A percentile compares a stretch with the other conserved stretches of the same genome.
These are phyloP conservation scores for Bothriochloa decipiens DNA, from an alignment of 176 grass and related monocot genomes.

Conservation along the genomic window DNA sequence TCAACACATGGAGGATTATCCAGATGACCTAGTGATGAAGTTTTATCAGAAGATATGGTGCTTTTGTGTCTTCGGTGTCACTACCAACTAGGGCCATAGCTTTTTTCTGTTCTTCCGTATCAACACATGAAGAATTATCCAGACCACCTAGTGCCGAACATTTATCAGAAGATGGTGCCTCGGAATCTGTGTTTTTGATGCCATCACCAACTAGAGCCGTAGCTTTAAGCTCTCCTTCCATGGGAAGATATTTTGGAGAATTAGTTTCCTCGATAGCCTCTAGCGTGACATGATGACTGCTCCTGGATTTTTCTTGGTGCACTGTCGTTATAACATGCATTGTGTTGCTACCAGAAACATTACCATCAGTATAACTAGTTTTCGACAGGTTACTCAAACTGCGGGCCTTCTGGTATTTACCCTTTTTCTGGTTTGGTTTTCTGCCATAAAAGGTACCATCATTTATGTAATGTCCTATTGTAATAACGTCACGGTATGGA, in stretches of 20 bases:
- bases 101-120: too few relatives aligned
- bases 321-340: conserved; percentile 5
- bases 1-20: conserved; percentile 12
- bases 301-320: not conserved
- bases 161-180: conserved; percentile 12
- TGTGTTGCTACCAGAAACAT: not conserved
- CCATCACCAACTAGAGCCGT: not conserved
- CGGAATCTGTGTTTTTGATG: not conserved
- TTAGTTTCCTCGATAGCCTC: conserved; percentile 8
- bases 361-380: not conserved
- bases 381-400: conserved; percentile 12
- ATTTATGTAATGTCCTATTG: conserved; percentile 40
- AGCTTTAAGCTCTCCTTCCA: conserved; percentile 19
- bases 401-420: not conserved
- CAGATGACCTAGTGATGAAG: not conserved
- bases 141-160: not conserved
- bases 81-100: not conserved
- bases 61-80: not conserved
- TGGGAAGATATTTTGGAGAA: conserved; percentile 21
- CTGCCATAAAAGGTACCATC: not conserved
- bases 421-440: conserved; percentile 38
- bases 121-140: too few relatives aligned
- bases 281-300: conserved; percentile 11
- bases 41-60: conserved; percentile 12
- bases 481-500: not conserved